Base-by-base conservation (phyloP, 768 basidiomycete species). In the Agaricus subrufescens region DNA sequence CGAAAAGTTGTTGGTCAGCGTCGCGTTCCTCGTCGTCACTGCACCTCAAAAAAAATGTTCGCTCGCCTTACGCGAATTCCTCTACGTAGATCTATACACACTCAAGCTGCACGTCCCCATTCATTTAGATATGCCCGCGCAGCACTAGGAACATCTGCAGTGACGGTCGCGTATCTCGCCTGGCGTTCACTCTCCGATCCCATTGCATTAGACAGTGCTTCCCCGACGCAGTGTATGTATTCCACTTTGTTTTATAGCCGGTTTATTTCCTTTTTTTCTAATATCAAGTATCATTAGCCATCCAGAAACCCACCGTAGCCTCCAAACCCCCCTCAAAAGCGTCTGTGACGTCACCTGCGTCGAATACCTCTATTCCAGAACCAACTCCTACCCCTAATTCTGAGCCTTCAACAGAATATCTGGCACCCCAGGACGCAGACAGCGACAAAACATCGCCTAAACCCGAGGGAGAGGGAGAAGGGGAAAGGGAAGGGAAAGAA, bases 71-170 rank as follows among this genome's bases (percentile, higher is more conserved):
- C 80, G 62, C 80, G 76, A 71, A 69, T 80, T 52, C 74, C 83
- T 23, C 66, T 85, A 6, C 77, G 78, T 57, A 73, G 82, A 65
- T 74, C 75, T 52, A 44, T 86, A 15, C 81, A 85, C 61, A 82
- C 84, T 60, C 50, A 63, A 66, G 37, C 69, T 26, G 29, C 55
- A 26, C 7, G 64, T 38, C 25, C 58, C 40, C 52, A 48, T 63
- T 27, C 34, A 56, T 43, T 49, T 43, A 46, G 53, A 37, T 59
- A 66, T 60, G 4, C 60, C 46, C 67, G 65, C 52, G 46, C 71
- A 29, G 70, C 70, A 25, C 61, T 83, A 1, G 79, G 77, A 27
- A 76, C 71, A 53, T 79, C 82, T 19, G 71, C 69, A 2, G 72
- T 75, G 3, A 66, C 75, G 25, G 73, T 75, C 50, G 68, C 78